phyloP scores from a whole-genome alignment of 2,329 filamentous ascomycete genomes.

The Cytospora piceae region DNA sequence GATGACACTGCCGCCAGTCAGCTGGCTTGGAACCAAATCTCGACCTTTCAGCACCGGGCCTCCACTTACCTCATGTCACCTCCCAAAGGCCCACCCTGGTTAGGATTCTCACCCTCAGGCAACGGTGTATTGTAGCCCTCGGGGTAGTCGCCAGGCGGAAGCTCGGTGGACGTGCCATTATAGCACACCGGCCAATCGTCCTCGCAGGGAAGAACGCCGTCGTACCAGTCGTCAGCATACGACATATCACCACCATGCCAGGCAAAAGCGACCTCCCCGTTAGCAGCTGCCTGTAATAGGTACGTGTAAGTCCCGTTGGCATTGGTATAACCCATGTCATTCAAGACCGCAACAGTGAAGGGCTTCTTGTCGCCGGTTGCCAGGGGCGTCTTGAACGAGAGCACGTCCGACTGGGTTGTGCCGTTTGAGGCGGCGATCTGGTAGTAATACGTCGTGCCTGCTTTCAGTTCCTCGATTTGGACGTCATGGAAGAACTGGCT shows the following conservation, averaged over 20 bases:
- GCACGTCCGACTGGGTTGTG: constrained; percentile 50
- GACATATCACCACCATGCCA: constrained; percentile 58
- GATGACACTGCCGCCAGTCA: constrained; percentile 36
- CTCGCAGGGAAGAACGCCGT: constrained; percentile 53
- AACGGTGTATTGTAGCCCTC: constrained; percentile 49
- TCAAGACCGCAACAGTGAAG: constrained; percentile 52
- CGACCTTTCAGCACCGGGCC: not conserved
- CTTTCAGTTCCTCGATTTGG: constrained; percentile 44
- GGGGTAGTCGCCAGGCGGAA: constrained; percentile 45
- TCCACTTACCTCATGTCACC: constrained; percentile 48
- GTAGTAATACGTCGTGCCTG: constrained; percentile 55
- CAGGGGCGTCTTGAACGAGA: constrained; percentile 51
- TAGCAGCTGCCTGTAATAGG: constrained; percentile 44
- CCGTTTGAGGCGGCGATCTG: constrained; percentile 53
- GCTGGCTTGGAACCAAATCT: not conserved
- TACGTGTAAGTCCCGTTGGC: constrained; percentile 52
- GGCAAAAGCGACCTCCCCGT: constrained; percentile 49
- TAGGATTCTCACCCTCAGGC: constrained; percentile 48
- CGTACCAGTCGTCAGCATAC: constrained; percentile 56
- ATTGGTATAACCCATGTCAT: constrained; percentile 60
- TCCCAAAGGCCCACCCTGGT: constrained; percentile 50
- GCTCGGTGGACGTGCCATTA: constrained; percentile 48
- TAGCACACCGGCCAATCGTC: constrained; percentile 55
- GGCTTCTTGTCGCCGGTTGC: constrained; percentile 45
- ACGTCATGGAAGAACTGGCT: constrained; percentile 57